Evolutionary conservation across 2,329 filamentous ascomycete species (phyloP).

Genomic region (Pezicula carpinea): DNA sequence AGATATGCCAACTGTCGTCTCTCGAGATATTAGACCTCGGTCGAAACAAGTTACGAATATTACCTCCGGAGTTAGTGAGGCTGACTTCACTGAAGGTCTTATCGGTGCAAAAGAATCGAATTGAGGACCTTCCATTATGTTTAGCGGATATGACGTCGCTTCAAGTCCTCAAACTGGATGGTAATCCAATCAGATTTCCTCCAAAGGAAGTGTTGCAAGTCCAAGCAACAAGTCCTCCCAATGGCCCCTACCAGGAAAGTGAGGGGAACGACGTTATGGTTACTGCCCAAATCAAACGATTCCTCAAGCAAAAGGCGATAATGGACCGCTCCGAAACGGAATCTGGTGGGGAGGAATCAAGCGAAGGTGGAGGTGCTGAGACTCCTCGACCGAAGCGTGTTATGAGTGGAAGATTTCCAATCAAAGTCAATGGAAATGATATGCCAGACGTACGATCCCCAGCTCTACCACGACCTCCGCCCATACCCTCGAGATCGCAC

Average conservation of each 20-base stretch:
- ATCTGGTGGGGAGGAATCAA: conserved; percentile 55
- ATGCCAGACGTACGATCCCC: conserved; percentile 65
- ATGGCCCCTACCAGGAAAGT: conserved; percentile 49
- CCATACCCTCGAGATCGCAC: conserved; percentile 77
- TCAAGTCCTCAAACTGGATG: conserved; percentile 83
- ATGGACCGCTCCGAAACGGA: conserved; percentile 50
- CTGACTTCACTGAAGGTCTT: conserved; percentile 85
- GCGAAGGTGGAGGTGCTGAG: conserved; percentile 64
- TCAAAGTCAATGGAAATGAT: conserved; percentile 71
- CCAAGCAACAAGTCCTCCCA: conserved; percentile 49
- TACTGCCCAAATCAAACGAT: conserved; percentile 59
- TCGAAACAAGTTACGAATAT: conserved; percentile 73
- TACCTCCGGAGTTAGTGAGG: conserved; percentile 76
- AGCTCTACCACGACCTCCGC: conserved; percentile 61
- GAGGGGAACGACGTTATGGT: conserved; percentile 59
- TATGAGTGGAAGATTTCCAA: conserved; percentile 61
- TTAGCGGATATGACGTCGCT: conserved; percentile 86
- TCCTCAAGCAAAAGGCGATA: conserved; percentile 44
- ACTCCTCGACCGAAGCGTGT: conserved; percentile 68
- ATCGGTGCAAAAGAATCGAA: conserved; percentile 80
- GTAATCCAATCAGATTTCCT: conserved; percentile 80
- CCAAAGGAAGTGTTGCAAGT: conserved; percentile 64
- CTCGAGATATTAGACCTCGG: conserved; percentile 92
- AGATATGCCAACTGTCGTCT: conserved; percentile 82
- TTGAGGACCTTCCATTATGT: conserved; percentile 77